A percentile compares a stretch with the other conserved stretches of the same genome.
Conservation (phyloP, 805 yeast species). For the Blastobotrys peoriensis region DNA sequence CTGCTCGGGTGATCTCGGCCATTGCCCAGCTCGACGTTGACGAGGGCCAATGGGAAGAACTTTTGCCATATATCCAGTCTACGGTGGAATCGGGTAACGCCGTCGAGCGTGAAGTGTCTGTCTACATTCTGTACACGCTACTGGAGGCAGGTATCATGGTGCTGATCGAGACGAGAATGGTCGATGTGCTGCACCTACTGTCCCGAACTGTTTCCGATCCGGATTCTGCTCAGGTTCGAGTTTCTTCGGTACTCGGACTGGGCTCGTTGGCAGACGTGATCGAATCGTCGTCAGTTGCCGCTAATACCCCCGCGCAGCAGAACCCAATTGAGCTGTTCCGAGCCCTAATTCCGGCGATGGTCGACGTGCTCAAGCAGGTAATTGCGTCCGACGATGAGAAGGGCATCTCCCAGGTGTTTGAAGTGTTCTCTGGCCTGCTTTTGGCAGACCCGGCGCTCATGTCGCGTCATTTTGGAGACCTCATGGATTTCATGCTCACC, state of each 20-base stretch:
- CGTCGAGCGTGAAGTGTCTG: slow-evolving; percentile 70
- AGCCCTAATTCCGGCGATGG: slow-evolving; percentile 69
- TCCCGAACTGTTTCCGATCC: slow-evolving; percentile 55
- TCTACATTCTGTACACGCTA: slow-evolving; percentile 69
- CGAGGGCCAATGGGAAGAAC: slow-evolving; percentile 64
- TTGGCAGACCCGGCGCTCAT: slow-evolving; percentile 70
- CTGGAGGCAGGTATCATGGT: slow-evolving; percentile 63
- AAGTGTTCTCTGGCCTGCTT: slow-evolving; percentile 74
- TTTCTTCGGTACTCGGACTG: slow-evolving; percentile 75
- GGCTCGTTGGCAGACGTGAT: slow-evolving; percentile 42
- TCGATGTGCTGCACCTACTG: slow-evolving; percentile 68
- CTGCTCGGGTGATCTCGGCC: slow-evolving; percentile 83
- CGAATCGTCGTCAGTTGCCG: slow-evolving; percentile 52
- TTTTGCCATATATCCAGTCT: slow-evolving; percentile 63
- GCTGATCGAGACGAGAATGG: slow-evolving; percentile 52
- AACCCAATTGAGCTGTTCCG: slow-evolving; percentile 49
- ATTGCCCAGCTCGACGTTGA: slow-evolving; percentile 75
- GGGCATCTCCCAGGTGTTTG: slow-evolving; percentile 68
- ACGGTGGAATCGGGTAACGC: slow-evolving; percentile 57
- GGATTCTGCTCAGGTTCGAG: slow-evolving; percentile 66
- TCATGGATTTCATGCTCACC: slow-evolving; percentile 60
- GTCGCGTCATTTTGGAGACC: slow-evolving; percentile 64
- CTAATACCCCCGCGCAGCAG: slow-evolving; percentile 47
- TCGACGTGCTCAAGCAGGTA: slow-evolving; percentile 70
- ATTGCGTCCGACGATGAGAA: slow-evolving; percentile 66